Conservation (phyloP, 495 filamentous ascomycete species). For the Aspergillus incahuasiensis region DNA sequence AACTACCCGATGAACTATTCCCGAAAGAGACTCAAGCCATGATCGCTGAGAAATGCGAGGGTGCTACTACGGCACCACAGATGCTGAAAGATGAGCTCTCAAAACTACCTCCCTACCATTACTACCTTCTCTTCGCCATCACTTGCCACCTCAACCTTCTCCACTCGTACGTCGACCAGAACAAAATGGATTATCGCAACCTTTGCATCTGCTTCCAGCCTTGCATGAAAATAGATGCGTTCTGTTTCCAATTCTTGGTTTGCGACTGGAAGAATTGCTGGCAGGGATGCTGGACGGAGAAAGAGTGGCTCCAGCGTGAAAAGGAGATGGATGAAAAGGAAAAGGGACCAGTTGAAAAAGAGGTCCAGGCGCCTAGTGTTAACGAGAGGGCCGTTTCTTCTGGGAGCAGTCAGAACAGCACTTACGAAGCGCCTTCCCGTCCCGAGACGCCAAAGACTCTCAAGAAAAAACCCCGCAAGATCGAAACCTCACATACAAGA, state of each 20-base stretch:
- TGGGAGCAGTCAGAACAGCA: constrained; percentile 52
- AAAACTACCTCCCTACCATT: constrained; percentile 85
- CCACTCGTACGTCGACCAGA: constrained; percentile 77
- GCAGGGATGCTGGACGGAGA: constrained; percentile 93
- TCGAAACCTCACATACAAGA: constrained; percentile 34
- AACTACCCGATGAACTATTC: constrained; percentile 86
- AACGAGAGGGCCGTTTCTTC: constrained; percentile 62
- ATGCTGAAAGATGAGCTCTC: constrained; percentile 84
- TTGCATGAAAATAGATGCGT: constrained; percentile 84
- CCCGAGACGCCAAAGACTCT: constrained; percentile 30
- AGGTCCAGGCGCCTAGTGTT: constrained; percentile 10
- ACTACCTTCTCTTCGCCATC: constrained; percentile 92
- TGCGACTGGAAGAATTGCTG: constrained; percentile 91
- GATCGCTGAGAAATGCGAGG: constrained; percentile 67
- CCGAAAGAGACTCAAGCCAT: constrained; percentile 72
- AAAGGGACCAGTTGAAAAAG: constrained; percentile 23
- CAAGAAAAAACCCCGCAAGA: constrained; percentile 37
- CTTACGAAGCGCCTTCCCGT: constrained; percentile 28
- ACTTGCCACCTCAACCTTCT: constrained; percentile 89
- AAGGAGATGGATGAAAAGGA: constrained; percentile 51
- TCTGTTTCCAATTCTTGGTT: constrained; percentile 87
- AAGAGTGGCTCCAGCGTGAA: constrained; percentile 69
- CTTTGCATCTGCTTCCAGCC: constrained; percentile 94
- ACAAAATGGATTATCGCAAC: constrained; percentile 92
- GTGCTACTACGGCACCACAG: constrained; percentile 71